Conservation (phyloP, 768 basidiomycete species). For the Holtermanniella nyarrowii region DNA sequence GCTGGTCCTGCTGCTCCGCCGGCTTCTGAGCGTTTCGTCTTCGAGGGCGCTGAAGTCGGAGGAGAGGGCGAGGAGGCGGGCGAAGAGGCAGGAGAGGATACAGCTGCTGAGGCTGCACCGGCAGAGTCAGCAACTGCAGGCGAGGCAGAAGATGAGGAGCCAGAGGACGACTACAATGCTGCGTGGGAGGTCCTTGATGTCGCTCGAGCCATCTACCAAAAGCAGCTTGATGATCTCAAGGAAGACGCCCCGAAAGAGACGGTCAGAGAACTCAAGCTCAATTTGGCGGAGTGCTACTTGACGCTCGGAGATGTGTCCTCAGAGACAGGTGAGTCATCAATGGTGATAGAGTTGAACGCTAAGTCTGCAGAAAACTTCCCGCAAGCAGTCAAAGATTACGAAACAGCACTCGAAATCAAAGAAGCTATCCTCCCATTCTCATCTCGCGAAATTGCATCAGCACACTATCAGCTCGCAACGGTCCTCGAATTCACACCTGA, state of each 20-base stretch:
- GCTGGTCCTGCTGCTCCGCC: background rate
- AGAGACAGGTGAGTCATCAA: conserved; percentile 67
- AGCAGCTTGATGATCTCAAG: conserved; percentile 49
- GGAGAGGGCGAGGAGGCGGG: conserved; percentile 26
- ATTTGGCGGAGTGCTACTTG: conserved; percentile 83
- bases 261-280: conserved; percentile 51
- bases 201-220: conserved; percentile 74
- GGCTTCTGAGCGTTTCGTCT: conserved; percentile 13
- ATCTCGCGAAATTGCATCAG: conserved; percentile 88
- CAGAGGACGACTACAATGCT: conserved; percentile 94
- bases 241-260: conserved; percentile 41
- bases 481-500: conserved; percentile 84
- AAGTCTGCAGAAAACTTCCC: conserved; percentile 76
- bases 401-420: conserved; percentile 65
- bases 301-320: conserved; percentile 90
- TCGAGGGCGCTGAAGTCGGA: conserved; percentile 50
- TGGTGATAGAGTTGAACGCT: background rate
- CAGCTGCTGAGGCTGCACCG: conserved; percentile 56
- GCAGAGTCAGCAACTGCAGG: conserved; percentile 51
- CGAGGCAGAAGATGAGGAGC: conserved; percentile 41
- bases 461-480: conserved; percentile 87
- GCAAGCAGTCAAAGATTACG: conserved; percentile 82
- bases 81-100: conserved; percentile 47
- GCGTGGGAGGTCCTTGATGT: conserved; percentile 98
- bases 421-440: conserved; percentile 62